Base-by-base conservation (phyloP, 1,284 basidiomycete species). In the Microbotryomycetes sp. region DNA sequence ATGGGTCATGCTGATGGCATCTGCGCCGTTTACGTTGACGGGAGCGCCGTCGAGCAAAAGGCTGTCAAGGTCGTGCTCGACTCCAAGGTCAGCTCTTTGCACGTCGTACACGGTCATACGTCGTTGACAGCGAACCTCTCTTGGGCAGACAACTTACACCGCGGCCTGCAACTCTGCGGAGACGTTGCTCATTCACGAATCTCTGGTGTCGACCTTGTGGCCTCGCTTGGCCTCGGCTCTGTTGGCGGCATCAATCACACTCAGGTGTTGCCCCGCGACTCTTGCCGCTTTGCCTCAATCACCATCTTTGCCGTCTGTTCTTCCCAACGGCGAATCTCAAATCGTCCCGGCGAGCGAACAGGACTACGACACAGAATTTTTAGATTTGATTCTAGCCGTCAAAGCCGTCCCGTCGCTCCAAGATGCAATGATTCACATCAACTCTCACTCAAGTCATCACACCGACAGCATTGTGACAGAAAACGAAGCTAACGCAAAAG, bases 1-100 rank as follows among this genome's bases (percentile, higher is more conserved):
- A 97, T 98, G 92, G 96, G 96, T 1, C 96, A 99, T 73, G 94
- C 96, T 4, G 94, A 98, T 75, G 94, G 94, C 0, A 78, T 97
- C 9, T 98, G 94, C 75, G 82, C 86, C 5, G 85, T 93, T 1
- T 97, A 87, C 75, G 77, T 98, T 3, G 94, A 99, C 76, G 84
- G 88, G 67, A 81, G 82, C 42, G 94, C 93, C 0, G 83, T 88
- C 69, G 71, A 80, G 49, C 81, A 83, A 52, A 96, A 92, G 75
- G 89, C 92, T 0, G 78, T 87, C 36, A 81, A 90, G 16, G 82
- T 97, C 7, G 84, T 87, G 0, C 78, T 96, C 5, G 96, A 99
- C 76, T 87, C 91, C 15, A 99, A 98, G 82, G 92, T 92, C 65
- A 53, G 80, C 57, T 15, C 31, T 32, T 30, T 4, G 2, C 36